Conservation (phyloP, 1,284 basidiomycete genomes). For the Lentinus polychrous region DNA sequence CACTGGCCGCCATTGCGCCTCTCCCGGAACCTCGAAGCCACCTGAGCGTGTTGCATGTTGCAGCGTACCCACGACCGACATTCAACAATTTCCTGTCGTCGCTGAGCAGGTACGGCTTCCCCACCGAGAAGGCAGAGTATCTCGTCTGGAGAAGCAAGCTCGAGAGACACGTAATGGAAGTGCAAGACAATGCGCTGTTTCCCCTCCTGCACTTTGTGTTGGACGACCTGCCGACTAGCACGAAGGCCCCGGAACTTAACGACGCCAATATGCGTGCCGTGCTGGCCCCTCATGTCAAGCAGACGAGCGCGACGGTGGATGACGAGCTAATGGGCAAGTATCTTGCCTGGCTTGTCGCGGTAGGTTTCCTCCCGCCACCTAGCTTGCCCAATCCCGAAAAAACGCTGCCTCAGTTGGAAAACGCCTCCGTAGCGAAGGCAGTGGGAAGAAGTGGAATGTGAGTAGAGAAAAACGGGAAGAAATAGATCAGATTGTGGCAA, state of each 20-base stretch:
- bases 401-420: conserved; percentile 36
- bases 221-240: conserved; percentile 95
- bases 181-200: conserved; percentile 95
- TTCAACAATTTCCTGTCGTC: conserved; percentile 87
- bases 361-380: conserved; percentile 79
- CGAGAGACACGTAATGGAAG: conserved; percentile 92
- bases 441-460: conserved; percentile 40
- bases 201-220: conserved; percentile 96
- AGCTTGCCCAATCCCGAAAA: conserved; percentile 31
- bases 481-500: no score
- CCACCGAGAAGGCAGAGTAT: conserved; percentile 79
- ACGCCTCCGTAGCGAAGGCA: conserved; percentile 29
- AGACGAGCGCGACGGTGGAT: conserved; percentile 64
- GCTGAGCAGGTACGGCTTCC: conserved; percentile 78
- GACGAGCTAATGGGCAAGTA: conserved; percentile 80
- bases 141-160: conserved; percentile 87
- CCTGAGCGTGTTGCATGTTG: conserved; percentile 81
- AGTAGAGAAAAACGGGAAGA: not conserved
- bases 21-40: conserved; percentile 33
- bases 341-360: conserved; percentile 89
- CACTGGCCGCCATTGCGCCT: conserved; percentile 62
- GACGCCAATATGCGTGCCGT: conserved; percentile 78
- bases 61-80: conserved; percentile 80
- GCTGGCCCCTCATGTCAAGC: conserved; percentile 39
- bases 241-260: conserved; percentile 90